A percentile compares a stretch with the other conserved stretches of the same genome.
Conservation (phyloP, 176 grass and related monocot species). For the Lolium rigidum region DNA sequence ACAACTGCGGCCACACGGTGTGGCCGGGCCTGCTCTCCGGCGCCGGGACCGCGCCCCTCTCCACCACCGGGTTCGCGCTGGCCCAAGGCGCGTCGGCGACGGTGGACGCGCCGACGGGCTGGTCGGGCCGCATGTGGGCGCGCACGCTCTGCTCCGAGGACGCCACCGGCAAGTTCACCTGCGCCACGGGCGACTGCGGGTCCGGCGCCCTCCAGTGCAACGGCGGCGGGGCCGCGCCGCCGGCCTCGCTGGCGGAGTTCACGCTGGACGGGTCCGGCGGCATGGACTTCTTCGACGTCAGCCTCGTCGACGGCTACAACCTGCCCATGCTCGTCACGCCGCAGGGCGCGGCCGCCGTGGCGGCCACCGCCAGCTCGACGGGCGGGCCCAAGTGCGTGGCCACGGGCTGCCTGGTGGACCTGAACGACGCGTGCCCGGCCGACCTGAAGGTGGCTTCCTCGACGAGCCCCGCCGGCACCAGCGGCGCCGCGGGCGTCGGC, state of each 20-base stretch:
- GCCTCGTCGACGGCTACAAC: conserved; percentile 92
- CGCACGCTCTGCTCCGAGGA: conserved; percentile 84
- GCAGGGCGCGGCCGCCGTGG: conserved; percentile 43
- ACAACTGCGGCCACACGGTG: conserved; percentile 83
- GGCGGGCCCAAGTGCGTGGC: conserved; percentile 66
- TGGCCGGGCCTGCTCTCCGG: conserved; percentile 90
- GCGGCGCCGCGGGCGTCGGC: background rate
- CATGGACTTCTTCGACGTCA: conserved; percentile 96
- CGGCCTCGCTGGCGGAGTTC: conserved; percentile 86
- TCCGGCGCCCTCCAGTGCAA: conserved; percentile 64
- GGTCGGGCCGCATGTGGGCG: conserved; percentile 96
- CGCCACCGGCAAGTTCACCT: conserved; percentile 64
- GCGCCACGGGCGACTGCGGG: conserved; percentile 85
- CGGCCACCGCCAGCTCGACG: conserved; percentile 7
- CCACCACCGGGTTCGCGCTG: conserved; percentile 76
- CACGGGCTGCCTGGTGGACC: conserved; percentile 83
- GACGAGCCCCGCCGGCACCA: background rate
- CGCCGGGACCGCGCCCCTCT: conserved; percentile 67
- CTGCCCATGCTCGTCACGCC: conserved; percentile 79
- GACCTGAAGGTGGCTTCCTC: conserved; percentile 56
- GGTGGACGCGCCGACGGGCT: conserved; percentile 57
- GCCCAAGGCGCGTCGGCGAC: conserved; percentile 60
- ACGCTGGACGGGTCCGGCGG: conserved; percentile 80
- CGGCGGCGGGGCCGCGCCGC: conserved; percentile 65
- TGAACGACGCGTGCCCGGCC: conserved; percentile 76